A percentile compares a stretch with the other conserved stretches of the same genome.
Evolutionary conservation across 2,329 filamentous ascomycete species (phyloP).

Genomic region (Lasiodiplodia theobromae): DNA sequence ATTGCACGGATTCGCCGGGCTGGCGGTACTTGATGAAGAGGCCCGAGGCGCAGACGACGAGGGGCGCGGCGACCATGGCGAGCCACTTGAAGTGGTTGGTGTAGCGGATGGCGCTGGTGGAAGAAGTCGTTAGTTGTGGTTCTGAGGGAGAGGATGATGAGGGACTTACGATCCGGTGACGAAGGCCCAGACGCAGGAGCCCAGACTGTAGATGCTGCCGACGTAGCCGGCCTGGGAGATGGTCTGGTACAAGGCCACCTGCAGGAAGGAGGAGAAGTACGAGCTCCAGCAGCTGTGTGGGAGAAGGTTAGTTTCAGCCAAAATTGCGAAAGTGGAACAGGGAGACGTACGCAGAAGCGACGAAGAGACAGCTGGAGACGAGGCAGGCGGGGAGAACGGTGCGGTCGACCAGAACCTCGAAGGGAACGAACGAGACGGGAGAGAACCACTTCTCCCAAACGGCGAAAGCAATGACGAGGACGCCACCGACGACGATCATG

Average conservation of each 20-base stretch:
- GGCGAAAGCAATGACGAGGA: slow-evolving; percentile 46
- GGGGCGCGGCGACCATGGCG: slow-evolving; percentile 33
- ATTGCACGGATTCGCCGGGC: slow-evolving; percentile 38
- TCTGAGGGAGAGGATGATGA: no score
- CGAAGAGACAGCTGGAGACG: slow-evolving; percentile 36
- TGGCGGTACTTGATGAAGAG: slow-evolving; percentile 43
- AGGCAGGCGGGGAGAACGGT: slow-evolving; percentile 61
- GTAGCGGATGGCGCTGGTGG: background rate
- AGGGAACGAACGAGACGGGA: slow-evolving; percentile 52
- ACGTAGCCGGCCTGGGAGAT: slow-evolving; percentile 37
- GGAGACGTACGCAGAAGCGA: no score
- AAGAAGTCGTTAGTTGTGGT: no score
- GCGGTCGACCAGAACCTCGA: slow-evolving; percentile 56
- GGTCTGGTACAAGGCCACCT: slow-evolving; percentile 38
- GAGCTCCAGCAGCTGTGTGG: slow-evolving; percentile 43
- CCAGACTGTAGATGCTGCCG: slow-evolving; percentile 38
- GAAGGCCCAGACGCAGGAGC: slow-evolving; percentile 38
- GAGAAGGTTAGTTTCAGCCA: no score
- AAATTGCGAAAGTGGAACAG: no score
- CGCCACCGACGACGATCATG: slow-evolving; percentile 49
- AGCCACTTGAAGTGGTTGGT: slow-evolving; percentile 33
- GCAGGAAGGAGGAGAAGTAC: slow-evolving; percentile 44
- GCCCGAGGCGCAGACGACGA: slow-evolving; percentile 39
- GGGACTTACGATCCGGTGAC: slow-evolving; percentile 32
- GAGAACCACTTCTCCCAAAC: slow-evolving; percentile 51